Percentiles rank a stretch among this genome's conserved stretches.
Evolutionary conservation across 139 green algal genomes (phyloP).

Genomic region (Chlamydomonas incerta): DNA sequence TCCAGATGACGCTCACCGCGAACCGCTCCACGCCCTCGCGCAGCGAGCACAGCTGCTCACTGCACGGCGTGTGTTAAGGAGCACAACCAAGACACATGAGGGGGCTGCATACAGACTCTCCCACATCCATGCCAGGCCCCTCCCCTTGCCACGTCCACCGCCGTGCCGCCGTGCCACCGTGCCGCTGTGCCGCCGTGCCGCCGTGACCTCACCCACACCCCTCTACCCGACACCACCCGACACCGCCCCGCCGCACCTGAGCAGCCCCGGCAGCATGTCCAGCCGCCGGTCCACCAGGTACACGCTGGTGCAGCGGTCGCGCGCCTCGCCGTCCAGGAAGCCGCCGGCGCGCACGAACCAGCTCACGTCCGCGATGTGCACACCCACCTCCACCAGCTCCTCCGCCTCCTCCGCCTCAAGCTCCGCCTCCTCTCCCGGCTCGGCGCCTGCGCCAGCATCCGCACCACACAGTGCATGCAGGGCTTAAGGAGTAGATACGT

Average conservation of each 20-base stretch:
- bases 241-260: constrained; percentile 17
- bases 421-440: neutral
- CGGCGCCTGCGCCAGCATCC: too few species aligned
- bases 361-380: constrained; percentile 76
- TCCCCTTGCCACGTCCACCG: too few species aligned
- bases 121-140: too few species aligned
- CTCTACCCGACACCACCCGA: too few species aligned
- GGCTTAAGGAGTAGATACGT: too few species aligned
- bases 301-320: constrained; percentile 62
- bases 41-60: constrained; percentile 78
- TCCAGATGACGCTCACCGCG: constrained; percentile 77
- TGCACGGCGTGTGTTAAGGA: too few species aligned
- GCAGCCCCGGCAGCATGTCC: constrained; percentile 72
- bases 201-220: too few species aligned
- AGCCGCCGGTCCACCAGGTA: constrained; percentile 70
- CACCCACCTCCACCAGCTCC: constrained; percentile 61
- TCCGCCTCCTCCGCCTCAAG: neutral
- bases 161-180: too few species aligned
- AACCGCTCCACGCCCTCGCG: constrained; percentile 61
- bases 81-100: too few species aligned
- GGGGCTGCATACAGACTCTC: too few species aligned
- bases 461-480: too few species aligned
- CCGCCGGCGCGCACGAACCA: constrained; percentile 64
- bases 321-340: constrained; percentile 66
- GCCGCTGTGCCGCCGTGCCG: too few species aligned